Evolutionary conservation across 257 asterid species (phyloP).

Genomic region (Knoxia roxburghii): DNA sequence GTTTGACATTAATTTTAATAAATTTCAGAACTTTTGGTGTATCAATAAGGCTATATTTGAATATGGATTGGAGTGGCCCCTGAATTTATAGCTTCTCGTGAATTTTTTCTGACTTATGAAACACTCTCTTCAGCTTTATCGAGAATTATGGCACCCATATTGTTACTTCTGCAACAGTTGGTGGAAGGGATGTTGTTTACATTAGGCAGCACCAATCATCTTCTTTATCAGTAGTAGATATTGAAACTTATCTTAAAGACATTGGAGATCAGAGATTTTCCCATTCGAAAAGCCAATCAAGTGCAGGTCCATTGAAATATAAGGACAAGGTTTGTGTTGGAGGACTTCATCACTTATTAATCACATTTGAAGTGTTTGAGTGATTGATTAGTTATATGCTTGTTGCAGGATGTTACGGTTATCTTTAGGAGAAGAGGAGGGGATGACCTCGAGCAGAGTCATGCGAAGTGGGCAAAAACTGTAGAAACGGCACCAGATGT

Average conservation of each 20-base stretch:
- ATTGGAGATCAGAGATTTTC: conserved; percentile 90
- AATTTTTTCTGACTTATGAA: conserved; percentile 21
- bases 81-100: background rate
- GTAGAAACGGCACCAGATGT: conserved; percentile 95
- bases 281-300: conserved; percentile 60
- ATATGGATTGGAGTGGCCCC: too few relatives aligned
- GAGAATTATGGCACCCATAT: conserved; percentile 97
- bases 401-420: conserved; percentile 90
- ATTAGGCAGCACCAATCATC: conserved; percentile 89
- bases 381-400: conserved; percentile 15
- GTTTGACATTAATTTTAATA: too few relatives aligned
- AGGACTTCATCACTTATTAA: background rate
- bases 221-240: conserved; percentile 64
- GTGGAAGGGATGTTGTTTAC: conserved; percentile 93
- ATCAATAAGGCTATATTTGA: too few relatives aligned
- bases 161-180: conserved; percentile 88
- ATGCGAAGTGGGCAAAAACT: conserved; percentile 79
- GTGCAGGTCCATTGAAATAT: conserved; percentile 72
- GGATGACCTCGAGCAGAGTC: conserved; percentile 98
- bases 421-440: conserved; percentile 99
- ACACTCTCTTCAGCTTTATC: conserved; percentile 71
- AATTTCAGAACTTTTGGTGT: too few relatives aligned
- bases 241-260: conserved; percentile 81
- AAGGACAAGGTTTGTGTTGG: conserved; percentile 86
- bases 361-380: background rate